Evolutionary conservation across 805 yeast species (phyloP), one percentile per base, ranked within the genome.

Genomic region (Kazachstania bromeliacearum): DNA sequence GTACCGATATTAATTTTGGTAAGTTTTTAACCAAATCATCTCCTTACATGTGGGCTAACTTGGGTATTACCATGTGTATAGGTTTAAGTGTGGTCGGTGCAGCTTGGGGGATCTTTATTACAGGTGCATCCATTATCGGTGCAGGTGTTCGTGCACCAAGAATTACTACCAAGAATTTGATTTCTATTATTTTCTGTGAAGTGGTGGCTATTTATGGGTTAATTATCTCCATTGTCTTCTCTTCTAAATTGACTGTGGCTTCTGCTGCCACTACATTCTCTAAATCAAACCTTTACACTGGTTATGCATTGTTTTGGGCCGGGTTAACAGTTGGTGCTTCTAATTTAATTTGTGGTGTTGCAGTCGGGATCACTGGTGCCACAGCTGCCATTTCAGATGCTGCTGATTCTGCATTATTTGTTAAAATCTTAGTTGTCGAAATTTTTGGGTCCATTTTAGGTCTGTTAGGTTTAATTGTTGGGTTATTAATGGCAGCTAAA

Each of bases 311-410:
- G 43, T 92, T 92, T 62, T 92, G 98, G 98, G 98, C 96, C 18
- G 98, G 98, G 20, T 56, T 88, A 35, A 92, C 98, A 4, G 98
- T 92, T 34, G 98, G 98, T 27, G 59, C 84, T 22, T 78, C 94
- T 52, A 92, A 92, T 63, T 73, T 92, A 59, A 80, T 92, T 41
- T 92, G 98, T 71, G 98, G 98, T 67, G 69, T 92, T 38, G 89
- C 96, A 3, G 98, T 92, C 33, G 98, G 98, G 44, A 72, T 92
- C 43, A 92, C 98, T 12, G 98, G 98, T 33, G 79, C 97, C 18
- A 92, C 96, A n/a, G 98, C 97, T 24, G 98, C 98, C 28, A 75
- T 92, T 43, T 77, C 94, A 30, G 98, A 92, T 64, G 98, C 98
- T 21, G 96, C 98, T 8, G 96, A 92, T 66, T 77, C 96, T 17